Evolutionary conservation across 345 rosid genomes (phyloP), one percentile per base, ranked within the genome.

Genomic region (Camelina sativa): DNA sequence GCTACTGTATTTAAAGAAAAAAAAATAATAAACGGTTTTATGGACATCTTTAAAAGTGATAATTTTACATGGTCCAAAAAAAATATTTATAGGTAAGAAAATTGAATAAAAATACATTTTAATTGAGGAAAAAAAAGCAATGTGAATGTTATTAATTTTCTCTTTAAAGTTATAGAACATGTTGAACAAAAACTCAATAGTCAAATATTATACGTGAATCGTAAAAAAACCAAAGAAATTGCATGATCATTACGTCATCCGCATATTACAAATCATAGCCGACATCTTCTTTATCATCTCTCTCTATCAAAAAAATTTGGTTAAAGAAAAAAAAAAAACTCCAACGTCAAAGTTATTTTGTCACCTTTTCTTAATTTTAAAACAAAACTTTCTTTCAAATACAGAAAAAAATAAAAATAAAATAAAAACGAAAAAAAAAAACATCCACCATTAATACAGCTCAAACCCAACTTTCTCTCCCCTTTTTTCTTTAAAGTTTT

Each of bases 381-480:
- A 32, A 32, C 1, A 32, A 32, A 32, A 32, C 37, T 34, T 34
- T 6, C 7, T 32, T 32, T 34, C 4, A 7, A 4, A 30, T 13
- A 13, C 5, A 10, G 51, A 65, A 57, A 9, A 1, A 9, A 0
- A 28, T 3, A 57, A 57, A 8, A 1, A 9, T 59, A 59, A 3
- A 35, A 48, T 20, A 47, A 3, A 2, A 7, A 7, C 8, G 7
- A 6, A 32, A 58, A 67, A 32, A 58, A 67, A 41, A 71, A 76
- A 46, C 44, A 77, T 51, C 40, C 62, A 65, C 76, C 77, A 66
- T 50, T 65, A 65, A 67, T 72, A 78, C 69, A 78, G 73, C 81
- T 78, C 73, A 72, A 72, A 5, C 63, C 80, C 77, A 77, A 65
- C 69, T 65, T 72, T 77, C 62, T 77, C 80, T 77, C 80, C 80